Conservation (phyloP, 2,329 filamentous ascomycete genomes). For the Alternaria rosae region DNA sequence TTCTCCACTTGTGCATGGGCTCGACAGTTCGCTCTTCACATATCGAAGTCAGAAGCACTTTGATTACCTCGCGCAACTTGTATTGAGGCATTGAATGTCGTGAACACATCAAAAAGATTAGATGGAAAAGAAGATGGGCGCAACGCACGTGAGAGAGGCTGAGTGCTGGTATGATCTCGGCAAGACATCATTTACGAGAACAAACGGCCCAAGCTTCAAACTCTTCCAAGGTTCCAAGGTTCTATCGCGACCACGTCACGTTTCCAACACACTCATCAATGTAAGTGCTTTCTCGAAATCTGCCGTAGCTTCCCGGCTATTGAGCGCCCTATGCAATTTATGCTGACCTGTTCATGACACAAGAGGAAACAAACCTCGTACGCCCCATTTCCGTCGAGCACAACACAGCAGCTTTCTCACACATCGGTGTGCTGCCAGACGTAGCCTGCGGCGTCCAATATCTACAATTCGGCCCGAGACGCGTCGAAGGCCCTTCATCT, state of each 20-base stretch:
- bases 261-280: background rate
- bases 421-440: background rate
- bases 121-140: background rate
- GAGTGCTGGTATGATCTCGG: too few relatives aligned
- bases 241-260: background rate
- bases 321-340: background rate
- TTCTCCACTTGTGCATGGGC: background rate
- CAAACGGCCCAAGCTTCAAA: background rate
- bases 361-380: background rate
- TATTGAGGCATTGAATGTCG: background rate
- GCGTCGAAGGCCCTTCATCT: background rate
- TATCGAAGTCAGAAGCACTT: background rate
- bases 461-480: background rate
- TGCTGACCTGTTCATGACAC: background rate
- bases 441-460: background rate
- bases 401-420: background rate
- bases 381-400: background rate
- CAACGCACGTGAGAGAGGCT: background rate
- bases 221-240: background rate
- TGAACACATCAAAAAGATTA: background rate
- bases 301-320: background rate
- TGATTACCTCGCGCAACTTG: background rate
- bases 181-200: constrained; percentile 2
- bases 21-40: background rate
- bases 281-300: background rate